Percentiles rank a stretch among this genome's conserved stretches.
These are phyloP conservation scores for Pseudogymnoascus sp. DNA, from an alignment of 2,329 filamentous ascomycete species.

Conservation along the genomic window DNA sequence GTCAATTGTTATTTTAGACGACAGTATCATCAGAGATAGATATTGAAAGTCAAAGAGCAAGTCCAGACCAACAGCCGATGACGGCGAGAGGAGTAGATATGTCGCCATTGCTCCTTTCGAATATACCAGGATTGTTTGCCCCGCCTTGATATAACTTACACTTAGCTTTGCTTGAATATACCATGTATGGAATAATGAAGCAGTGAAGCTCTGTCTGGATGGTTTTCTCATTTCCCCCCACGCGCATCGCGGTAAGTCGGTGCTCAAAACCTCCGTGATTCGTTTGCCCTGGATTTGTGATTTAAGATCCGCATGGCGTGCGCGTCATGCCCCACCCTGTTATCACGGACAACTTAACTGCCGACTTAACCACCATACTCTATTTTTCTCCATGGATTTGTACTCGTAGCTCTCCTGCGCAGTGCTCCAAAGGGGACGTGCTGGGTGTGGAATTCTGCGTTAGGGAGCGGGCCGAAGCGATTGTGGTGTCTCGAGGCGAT, in stretches of 20 bases:
- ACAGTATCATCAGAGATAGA: background rate
- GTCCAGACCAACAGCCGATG: background rate
- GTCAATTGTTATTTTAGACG: background rate
- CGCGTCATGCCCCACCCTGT: background rate
- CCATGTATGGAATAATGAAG: background rate
- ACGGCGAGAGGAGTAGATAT: background rate
- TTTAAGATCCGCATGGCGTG: background rate
- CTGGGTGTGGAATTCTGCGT: background rate
- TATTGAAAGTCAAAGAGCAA: background rate
- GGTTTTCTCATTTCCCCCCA: background rate
- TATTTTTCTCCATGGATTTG: background rate
- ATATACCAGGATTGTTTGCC: background rate
- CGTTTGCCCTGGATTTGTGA: background rate
- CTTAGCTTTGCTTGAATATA: background rate
- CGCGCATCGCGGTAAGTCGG: background rate
- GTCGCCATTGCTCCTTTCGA: background rate
- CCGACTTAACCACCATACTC: background rate
- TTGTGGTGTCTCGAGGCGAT: background rate
- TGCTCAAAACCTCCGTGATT: background rate
- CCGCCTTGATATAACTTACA: background rate
- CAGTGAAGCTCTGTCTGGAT: background rate
- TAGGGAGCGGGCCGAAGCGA: background rate
- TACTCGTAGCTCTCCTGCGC: background rate
- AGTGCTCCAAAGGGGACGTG: background rate
- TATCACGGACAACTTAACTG: background rate